phyloP scores from a whole-genome alignment of 1,284 basidiomycete genomes.

The Rhodofomes roseus region DNA sequence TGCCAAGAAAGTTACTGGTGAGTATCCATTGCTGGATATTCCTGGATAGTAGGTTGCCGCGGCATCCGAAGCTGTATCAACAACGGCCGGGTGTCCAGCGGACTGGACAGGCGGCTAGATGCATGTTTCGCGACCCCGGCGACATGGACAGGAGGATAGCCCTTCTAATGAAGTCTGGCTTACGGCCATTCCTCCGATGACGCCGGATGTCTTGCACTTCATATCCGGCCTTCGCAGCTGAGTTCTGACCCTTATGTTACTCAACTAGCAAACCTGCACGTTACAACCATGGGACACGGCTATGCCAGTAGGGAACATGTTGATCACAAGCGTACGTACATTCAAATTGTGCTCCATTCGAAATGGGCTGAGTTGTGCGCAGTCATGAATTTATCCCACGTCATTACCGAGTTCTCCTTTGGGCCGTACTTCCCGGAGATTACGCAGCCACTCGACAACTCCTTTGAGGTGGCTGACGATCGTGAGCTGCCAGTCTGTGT shows the following conservation, averaged over 20 bases:
- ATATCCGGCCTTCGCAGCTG: not conserved
- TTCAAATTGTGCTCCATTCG: slow-evolving; percentile 2
- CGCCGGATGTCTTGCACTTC: not conserved
- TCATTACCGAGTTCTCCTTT: slow-evolving; percentile 96
- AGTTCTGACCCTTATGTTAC: not conserved
- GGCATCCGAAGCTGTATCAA: not conserved
- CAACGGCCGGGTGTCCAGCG: not conserved
- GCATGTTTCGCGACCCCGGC: no score
- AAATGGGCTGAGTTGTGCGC: not conserved
- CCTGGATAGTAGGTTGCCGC: not conserved
- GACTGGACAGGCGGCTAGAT: not conserved
- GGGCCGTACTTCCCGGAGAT: slow-evolving; percentile 97
- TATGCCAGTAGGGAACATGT: slow-evolving; percentile 88
- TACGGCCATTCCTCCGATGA: not conserved
- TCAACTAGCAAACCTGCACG: slow-evolving; percentile 73
- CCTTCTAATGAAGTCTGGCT: not conserved
- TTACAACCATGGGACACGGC: slow-evolving; percentile 93
- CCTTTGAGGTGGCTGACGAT: slow-evolving; percentile 77
- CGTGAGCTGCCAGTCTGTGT: slow-evolving; percentile 48
- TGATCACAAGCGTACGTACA: slow-evolving; percentile 68
- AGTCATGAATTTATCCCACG: slow-evolving; percentile 97
- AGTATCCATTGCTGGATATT: slow-evolving; percentile 7
- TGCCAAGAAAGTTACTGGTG: slow-evolving; percentile 89
- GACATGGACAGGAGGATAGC: no score
- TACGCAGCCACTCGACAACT: slow-evolving; percentile 90